phyloP scores from a whole-genome alignment of 2,329 filamentous ascomycete genomes.

The Hysterium pulicare region DNA sequence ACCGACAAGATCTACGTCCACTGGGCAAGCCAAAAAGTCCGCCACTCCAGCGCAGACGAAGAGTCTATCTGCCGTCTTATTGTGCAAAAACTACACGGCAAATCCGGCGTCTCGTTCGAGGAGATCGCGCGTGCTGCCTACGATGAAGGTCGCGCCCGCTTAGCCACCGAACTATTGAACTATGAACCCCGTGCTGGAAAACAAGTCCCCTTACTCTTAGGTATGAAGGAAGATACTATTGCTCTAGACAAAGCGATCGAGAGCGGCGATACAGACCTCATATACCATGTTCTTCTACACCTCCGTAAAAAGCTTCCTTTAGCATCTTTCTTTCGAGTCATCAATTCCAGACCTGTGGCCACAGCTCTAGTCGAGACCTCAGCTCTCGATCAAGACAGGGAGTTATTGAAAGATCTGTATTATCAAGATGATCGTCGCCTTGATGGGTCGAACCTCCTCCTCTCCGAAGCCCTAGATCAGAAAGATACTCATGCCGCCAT shows the following conservation, averaged over 20 bases:
- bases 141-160: constrained; percentile 82
- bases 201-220: constrained; percentile 87
- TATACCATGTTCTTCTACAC: constrained; percentile 83
- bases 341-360: constrained; percentile 80
- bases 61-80: constrained; percentile 83
- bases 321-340: constrained; percentile 86
- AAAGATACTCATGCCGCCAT: constrained; percentile 64
- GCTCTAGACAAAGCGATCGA: constrained; percentile 96
- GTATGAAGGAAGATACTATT: constrained; percentile 93
- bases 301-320: constrained; percentile 87
- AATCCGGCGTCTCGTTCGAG: constrained; percentile 92
- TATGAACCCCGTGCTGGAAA: constrained; percentile 93
- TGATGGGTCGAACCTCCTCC: constrained; percentile 82
- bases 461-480: constrained; percentile 77
- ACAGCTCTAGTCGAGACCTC: constrained; percentile 86
- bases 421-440: constrained; percentile 92
- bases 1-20: constrained; percentile 91
- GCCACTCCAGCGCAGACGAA: constrained; percentile 78
- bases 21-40: constrained; percentile 94
- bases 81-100: constrained; percentile 80
- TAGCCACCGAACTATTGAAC: constrained; percentile 88
- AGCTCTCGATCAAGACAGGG: constrained; percentile 72
- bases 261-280: constrained; percentile 88
- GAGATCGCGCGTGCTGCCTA: constrained; percentile 89
- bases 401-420: constrained; percentile 89